phyloP scores from a whole-genome alignment of 2,329 filamentous ascomycete genomes.

The Exophiala aquamarina region DNA sequence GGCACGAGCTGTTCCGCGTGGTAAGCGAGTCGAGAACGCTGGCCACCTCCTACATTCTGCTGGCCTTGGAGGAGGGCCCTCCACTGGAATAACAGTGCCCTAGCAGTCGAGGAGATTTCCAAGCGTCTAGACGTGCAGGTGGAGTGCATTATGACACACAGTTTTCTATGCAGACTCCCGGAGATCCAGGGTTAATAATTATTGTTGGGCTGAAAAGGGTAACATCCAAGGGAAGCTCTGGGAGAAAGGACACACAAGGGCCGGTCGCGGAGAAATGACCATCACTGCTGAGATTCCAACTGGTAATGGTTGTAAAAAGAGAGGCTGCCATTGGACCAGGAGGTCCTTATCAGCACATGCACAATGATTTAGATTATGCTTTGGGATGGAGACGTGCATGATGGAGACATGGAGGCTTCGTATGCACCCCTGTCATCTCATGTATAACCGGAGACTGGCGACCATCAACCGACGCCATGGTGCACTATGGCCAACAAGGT shows the following conservation, averaged over 20 bases:
- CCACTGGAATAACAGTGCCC: neutral
- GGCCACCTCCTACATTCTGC: neutral
- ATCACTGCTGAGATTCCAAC: constrained; percentile 18
- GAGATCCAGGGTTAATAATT: neutral
- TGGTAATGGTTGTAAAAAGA: constrained; percentile 22
- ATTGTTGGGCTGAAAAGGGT: neutral
- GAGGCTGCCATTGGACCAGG: constrained; percentile 13
- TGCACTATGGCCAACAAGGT: no score
- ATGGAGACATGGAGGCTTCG: constrained; percentile 3
- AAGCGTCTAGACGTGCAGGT: constrained; percentile 20
- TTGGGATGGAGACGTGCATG: constrained; percentile 13
- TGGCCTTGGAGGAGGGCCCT: neutral
- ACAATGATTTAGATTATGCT: constrained; percentile 15
- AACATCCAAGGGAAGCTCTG: constrained; percentile 1
- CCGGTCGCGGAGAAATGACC: constrained; percentile 18
- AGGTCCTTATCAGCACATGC: constrained; percentile 24
- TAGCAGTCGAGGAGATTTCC: constrained; percentile 10
- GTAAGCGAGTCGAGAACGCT: no score
- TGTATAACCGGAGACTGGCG: no score
- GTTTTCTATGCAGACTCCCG: constrained; percentile 3
- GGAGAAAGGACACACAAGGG: neutral
- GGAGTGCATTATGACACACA: constrained; percentile 24
- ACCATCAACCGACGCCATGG: no score
- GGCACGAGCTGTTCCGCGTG: no score
- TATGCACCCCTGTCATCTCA: no score